Conservation (phyloP, 176 grass and related monocot species). For the Aegilops bicornis region DNA sequence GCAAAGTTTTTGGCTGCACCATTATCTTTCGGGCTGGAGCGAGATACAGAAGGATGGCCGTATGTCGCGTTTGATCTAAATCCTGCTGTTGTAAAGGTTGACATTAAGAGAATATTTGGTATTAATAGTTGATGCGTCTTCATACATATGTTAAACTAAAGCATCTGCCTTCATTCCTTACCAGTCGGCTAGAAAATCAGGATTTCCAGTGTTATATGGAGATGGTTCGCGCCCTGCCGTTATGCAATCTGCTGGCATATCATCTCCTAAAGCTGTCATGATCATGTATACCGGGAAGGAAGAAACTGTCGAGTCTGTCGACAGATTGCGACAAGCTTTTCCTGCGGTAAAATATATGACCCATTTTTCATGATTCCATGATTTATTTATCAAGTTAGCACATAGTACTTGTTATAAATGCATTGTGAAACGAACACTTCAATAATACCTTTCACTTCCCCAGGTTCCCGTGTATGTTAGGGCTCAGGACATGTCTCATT, state of each 20-base stretch:
- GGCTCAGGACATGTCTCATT: slow-evolving; percentile 71
- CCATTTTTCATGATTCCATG: background rate
- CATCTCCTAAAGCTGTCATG: slow-evolving; percentile 98
- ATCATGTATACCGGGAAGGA: slow-evolving; percentile 85
- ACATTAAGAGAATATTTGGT: slow-evolving; percentile 16
- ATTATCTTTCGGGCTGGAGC: slow-evolving; percentile 66
- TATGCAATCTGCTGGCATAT: slow-evolving; percentile 92
- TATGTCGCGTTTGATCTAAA: slow-evolving; percentile 97
- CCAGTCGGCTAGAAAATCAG: slow-evolving; percentile 76
- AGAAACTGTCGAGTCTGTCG: slow-evolving; percentile 68
- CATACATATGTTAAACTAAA: slow-evolving; percentile 27
- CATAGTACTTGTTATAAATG: background rate
- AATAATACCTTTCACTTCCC: slow-evolving; percentile 12
- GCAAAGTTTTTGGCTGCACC: slow-evolving; percentile 90
- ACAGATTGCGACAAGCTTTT: slow-evolving; percentile 94
- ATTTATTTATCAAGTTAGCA: slow-evolving; percentile 1
- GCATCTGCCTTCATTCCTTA: slow-evolving; percentile 12
- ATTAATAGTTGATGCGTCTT: background rate
- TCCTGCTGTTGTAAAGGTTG: slow-evolving; percentile 89
- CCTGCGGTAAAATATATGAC: slow-evolving; percentile 53
- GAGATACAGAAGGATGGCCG: slow-evolving; percentile 61
- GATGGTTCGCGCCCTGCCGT: slow-evolving; percentile 92
- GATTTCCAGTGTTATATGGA: slow-evolving; percentile 80
- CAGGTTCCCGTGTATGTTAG: slow-evolving; percentile 88
- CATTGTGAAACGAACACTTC: slow-evolving; percentile 8